These are phyloP conservation scores for Viola pubescens DNA, from an alignment of 441 rosid genomes.

Conservation along the genomic window DNA sequence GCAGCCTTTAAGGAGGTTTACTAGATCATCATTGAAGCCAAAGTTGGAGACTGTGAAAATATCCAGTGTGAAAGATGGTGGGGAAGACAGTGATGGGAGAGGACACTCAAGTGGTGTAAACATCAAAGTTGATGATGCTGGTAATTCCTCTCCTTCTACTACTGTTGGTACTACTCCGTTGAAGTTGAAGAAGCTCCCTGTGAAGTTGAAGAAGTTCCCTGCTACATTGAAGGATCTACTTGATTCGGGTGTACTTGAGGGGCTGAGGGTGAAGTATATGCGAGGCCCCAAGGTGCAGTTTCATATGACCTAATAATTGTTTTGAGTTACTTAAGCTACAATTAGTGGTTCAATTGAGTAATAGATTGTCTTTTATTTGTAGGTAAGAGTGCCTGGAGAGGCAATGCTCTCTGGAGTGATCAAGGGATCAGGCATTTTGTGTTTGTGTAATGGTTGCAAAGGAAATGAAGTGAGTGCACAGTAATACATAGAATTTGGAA, in stretches of 20 bases:
- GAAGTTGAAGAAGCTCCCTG: slow-evolving; percentile 24
- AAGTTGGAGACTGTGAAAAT: slow-evolving; percentile 25
- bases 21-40: slow-evolving; percentile 53
- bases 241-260: slow-evolving; percentile 73
- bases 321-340: neutral
- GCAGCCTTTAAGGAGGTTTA: slow-evolving; percentile 51
- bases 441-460: slow-evolving; percentile 63
- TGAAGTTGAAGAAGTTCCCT: slow-evolving; percentile 38
- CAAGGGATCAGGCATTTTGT: slow-evolving; percentile 51
- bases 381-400: slow-evolving; percentile 42
- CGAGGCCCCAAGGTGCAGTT: slow-evolving; percentile 53
- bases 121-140: slow-evolving; percentile 20
- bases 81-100: neutral
- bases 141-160: slow-evolving; percentile 17
- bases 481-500: neutral
- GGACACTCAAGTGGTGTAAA: slow-evolving; percentile 13
- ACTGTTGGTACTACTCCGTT: slow-evolving; percentile 8
- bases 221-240: slow-evolving; percentile 59
- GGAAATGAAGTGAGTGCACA: slow-evolving; percentile 46
- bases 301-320: neutral
- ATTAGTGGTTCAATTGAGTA: slow-evolving; percentile 4
- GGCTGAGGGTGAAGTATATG: slow-evolving; percentile 48
- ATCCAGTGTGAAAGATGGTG: slow-evolving; percentile 6
- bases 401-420: slow-evolving; percentile 56
- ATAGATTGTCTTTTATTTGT: slow-evolving; percentile 10